These are phyloP conservation scores for Zelopaecilomyces penicillatus DNA, from an alignment of 2,329 filamentous ascomycete genomes.

Conservation along the genomic window DNA sequence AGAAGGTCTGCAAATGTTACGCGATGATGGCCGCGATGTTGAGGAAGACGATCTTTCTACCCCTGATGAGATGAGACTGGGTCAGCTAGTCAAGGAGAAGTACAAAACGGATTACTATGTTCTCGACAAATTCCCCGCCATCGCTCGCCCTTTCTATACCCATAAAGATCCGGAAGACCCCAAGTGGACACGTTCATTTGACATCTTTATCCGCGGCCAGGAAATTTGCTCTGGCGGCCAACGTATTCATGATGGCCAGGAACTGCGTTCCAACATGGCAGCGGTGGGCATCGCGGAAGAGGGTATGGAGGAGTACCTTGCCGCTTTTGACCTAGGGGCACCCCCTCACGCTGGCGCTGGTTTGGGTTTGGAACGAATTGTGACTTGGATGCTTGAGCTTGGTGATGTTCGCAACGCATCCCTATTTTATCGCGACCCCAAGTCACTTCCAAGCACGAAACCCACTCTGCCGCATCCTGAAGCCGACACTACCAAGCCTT, in stretches of 20 bases:
- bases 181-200: conserved; percentile 80
- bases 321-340: conserved; percentile 79
- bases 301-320: conserved; percentile 85
- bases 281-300: conserved; percentile 66
- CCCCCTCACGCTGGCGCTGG: conserved; percentile 86
- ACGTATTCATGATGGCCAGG: conserved; percentile 73
- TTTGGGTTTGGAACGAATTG: conserved; percentile 79
- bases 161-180: conserved; percentile 71
- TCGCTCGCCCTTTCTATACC: conserved; percentile 83
- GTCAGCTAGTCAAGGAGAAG: conserved; percentile 76
- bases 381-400: conserved; percentile 77
- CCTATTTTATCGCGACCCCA: conserved; percentile 80
- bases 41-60: conserved; percentile 73
- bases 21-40: conserved; percentile 71
- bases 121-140: conserved; percentile 82
- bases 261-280: conserved; percentile 71
- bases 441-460: conserved; percentile 65
- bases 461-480: conserved; percentile 73
- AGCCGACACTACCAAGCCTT: conserved; percentile 59
- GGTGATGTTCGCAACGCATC: conserved; percentile 86
- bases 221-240: conserved; percentile 90
- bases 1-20: conserved; percentile 73
- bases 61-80: conserved; percentile 77
- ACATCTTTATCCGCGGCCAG: conserved; percentile 89
- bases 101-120: conserved; percentile 88